Evolutionary conservation across 2,329 filamentous ascomycete species (phyloP).

Genomic region (Aspergillus pseudotamarii): DNA sequence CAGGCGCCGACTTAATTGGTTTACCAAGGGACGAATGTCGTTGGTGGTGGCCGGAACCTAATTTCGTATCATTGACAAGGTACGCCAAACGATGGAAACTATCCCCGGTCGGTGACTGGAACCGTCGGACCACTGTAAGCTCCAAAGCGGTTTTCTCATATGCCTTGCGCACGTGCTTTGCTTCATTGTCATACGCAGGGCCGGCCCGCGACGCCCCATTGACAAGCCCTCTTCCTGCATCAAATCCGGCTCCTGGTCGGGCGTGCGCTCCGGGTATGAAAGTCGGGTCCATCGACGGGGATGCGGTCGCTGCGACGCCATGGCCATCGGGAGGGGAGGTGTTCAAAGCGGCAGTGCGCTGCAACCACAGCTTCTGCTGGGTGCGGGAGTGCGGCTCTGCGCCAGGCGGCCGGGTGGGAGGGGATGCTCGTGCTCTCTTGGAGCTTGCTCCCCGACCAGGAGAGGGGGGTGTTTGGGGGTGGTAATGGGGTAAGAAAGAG

Average conservation of each 20-base stretch:
- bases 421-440: slow-evolving; percentile 35
- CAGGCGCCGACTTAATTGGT: slow-evolving; percentile 39
- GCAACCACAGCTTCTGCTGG: slow-evolving; percentile 52
- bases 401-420: slow-evolving; percentile 38
- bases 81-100: slow-evolving; percentile 44
- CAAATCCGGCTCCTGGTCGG: slow-evolving; percentile 34
- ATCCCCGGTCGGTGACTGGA: slow-evolving; percentile 47
- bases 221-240: slow-evolving; percentile 30
- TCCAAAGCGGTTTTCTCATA: slow-evolving; percentile 49
- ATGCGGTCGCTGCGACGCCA: slow-evolving; percentile 32
- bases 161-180: slow-evolving; percentile 45
- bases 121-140: slow-evolving; percentile 48
- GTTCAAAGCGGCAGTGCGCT: slow-evolving; percentile 48
- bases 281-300: slow-evolving; percentile 41
- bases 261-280: slow-evolving; percentile 34
- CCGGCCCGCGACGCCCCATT: slow-evolving; percentile 34
- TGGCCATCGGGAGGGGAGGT: slow-evolving; percentile 47
- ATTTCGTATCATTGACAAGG: slow-evolving; percentile 27
- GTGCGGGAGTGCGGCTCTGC: slow-evolving; percentile 48
- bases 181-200: slow-evolving; percentile 37
- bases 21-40: slow-evolving; percentile 31
- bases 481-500: slow-evolving; percentile 51
- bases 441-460: slow-evolving; percentile 32
- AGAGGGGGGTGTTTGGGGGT: slow-evolving; percentile 49
- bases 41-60: slow-evolving; percentile 13